Base-by-base conservation (phyloP, 2,329 filamentous ascomycete genomes). In the Talaromyces sp. region DNA sequence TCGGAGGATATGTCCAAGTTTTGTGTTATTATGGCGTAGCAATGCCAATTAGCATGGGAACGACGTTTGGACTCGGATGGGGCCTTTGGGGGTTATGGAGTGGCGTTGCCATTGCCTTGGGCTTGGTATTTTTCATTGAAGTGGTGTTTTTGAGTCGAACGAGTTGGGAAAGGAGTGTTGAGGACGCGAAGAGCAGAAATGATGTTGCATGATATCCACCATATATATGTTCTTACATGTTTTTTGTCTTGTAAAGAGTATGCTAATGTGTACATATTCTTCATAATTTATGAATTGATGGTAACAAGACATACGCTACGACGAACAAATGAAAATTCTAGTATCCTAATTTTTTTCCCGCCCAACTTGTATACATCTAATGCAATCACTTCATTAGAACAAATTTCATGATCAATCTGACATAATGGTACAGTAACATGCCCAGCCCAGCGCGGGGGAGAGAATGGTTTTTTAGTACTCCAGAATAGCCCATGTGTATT, bases 1-100 rank as follows among this genome's bases (percentile, higher is more conserved):
- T 98, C 61, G 93, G 93, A 13, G 93, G 93, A 0, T 96, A 93
- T 68, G 88, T 93, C 8, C 96, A 95, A 70, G 77, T 98, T 2
- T 85, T 92, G 56, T 88, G 88, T 25, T 97, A 97, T 78, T 99
- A 98, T 75, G 79, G 85, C 19, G 83, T 98, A 28, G 93, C 91
- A 0, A 81, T 98, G 75, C 93, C 95, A 0, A 85, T 96, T 36
- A 91, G 88, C 44, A 89, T 97, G 66, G 85, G 84, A 4, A 85
- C 89, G 0, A 89, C 88, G 0, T 96, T 98, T 73, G 88, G 86
- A 0, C 77, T 93, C 3, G 82, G 82, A 22, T 96, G 90, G 92
- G 85, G 86, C 54, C 78, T 98, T 42, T 81, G 85, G 60, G 93
- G 93, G 0, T 79, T 98, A 19, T 98, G 93, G 93, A 79, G 82